Evolutionary conservation across 1,284 basidiomycete genomes (phyloP).

Genomic region (Ustilago xerochloae): DNA sequence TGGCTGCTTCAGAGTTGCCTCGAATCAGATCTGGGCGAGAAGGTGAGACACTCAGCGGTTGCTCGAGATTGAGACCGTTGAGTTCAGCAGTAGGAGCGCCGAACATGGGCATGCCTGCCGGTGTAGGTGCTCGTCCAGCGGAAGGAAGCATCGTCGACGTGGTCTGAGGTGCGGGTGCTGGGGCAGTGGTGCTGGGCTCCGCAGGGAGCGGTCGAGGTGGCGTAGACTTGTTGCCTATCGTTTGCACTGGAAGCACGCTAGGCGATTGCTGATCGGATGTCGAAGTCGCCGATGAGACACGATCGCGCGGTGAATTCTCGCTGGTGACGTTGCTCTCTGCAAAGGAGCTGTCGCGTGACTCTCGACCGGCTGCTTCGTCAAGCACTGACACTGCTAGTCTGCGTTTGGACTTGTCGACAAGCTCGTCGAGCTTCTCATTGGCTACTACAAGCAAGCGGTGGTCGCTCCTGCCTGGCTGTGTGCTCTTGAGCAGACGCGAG

Average conservation of each 20-base stretch:
- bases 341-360: conserved; percentile 48
- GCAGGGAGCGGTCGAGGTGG: conserved; percentile 4
- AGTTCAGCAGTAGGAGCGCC: conserved; percentile 25
- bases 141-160: conserved; percentile 6
- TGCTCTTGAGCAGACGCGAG: conserved; percentile 84
- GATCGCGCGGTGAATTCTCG: conserved; percentile 38
- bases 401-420: conserved; percentile 75
- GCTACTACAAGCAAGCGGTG: conserved; percentile 83
- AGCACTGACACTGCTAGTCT: conserved; percentile 48
- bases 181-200: conserved; percentile 10
- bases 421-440: conserved; percentile 80
- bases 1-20: conserved; percentile 36
- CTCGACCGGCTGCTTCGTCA: conserved; percentile 43
- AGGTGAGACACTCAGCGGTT: conserved; percentile 11
- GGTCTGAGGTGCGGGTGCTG: neutral
- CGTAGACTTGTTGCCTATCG: conserved; percentile 11
- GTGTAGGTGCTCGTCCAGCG: conserved; percentile 22
- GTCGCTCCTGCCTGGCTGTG: conserved; percentile 86
- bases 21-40: conserved; percentile 33
- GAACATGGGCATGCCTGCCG: conserved; percentile 21
- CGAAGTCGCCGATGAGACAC: conserved; percentile 57
- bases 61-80: conserved; percentile 27
- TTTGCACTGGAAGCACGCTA: conserved; percentile 21
- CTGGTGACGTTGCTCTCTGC: conserved; percentile 48
- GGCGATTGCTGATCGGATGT: conserved; percentile 35